Conservation (phyloP, 1,139 yeast genomes). For the Lodderomyces orthopsilosis region DNA sequence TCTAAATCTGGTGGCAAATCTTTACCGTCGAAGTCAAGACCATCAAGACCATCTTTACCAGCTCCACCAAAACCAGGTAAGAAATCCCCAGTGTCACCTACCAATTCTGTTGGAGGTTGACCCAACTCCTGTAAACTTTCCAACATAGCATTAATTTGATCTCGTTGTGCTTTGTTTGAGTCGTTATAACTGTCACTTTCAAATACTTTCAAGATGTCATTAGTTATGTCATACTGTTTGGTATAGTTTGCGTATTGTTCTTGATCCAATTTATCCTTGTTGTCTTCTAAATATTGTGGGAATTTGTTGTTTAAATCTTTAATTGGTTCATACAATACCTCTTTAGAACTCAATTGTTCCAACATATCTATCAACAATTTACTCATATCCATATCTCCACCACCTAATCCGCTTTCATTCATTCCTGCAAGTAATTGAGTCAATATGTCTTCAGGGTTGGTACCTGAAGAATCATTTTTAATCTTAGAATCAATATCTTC, state of each 20-base stretch:
- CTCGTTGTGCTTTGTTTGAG: slow-evolving; percentile 48
- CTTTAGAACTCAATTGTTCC: slow-evolving; percentile 81
- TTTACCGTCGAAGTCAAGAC: slow-evolving; percentile 39
- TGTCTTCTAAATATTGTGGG: slow-evolving; percentile 58
- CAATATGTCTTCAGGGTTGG: slow-evolving; percentile 58
- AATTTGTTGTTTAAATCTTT: slow-evolving; percentile 73
- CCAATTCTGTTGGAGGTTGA: slow-evolving; percentile 80
- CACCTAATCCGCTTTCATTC: slow-evolving; percentile 37
- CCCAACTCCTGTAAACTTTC: slow-evolving; percentile 80
- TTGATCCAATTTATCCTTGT: slow-evolving; percentile 42
- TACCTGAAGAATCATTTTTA: slow-evolving; percentile 45
- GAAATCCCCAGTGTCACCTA: slow-evolving; percentile 63
- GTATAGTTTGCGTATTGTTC: slow-evolving; percentile 51
- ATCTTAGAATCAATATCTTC: slow-evolving; percentile 62
- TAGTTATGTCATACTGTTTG: slow-evolving; percentile 54
- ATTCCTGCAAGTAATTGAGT: slow-evolving; percentile 52
- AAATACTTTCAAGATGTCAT: slow-evolving; percentile 53
- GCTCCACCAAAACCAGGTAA: slow-evolving; percentile 28
- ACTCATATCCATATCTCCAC: slow-evolving; percentile 55
- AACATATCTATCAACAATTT: slow-evolving; percentile 74
- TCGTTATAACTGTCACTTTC: slow-evolving; percentile 57
- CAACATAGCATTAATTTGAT: slow-evolving; percentile 53
- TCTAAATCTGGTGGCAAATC: slow-evolving; percentile 50
- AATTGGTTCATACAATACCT: slow-evolving; percentile 84
- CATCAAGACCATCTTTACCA: slow-evolving; percentile 15